Base-by-base conservation (phyloP, 2,329 filamentous ascomycete species). In the Penicillium griseofulvum region DNA sequence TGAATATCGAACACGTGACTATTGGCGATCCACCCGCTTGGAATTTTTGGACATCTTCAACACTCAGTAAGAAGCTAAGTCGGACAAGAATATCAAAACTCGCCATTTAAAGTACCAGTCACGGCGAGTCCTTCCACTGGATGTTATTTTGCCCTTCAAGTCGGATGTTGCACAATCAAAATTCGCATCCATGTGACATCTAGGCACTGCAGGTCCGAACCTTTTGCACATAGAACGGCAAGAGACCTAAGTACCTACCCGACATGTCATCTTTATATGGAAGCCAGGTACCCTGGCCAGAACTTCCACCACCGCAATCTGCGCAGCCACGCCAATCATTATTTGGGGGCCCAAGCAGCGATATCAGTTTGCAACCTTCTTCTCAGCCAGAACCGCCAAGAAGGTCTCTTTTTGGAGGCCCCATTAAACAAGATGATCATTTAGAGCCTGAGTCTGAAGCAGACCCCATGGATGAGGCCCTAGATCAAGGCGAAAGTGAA, bases 341-440 rank as follows among this genome's bases (percentile, higher is more conserved):
- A 36, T 65, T 64, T 44, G 63, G 62, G 5, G 62, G 61, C 14
- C 63, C 61, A n/a, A 65, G 62, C 57, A 65, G 61, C 44, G 63
- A 65, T 59, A 53, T 38, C 33, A 58, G 49, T 38, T 61, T 61
- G 39, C 65, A 62, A 45, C 61, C 67, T 33, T 72, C 70, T 43
- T 68, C 68, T 24, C 70, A 69, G 41, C 66, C 64, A 19, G 64
- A 65, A 54, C 56, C 50, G 31, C 33, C 52, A 9, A 55, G 46
- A 45, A 62, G 56, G 24, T 69, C 69, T 28, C 53, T 71, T 47
- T 72, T 71, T 37, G 70, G 68, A 28, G 68, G 68, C 3, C 58
- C 62, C 7, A 64, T 60, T 45, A 61, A 60, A 16, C 59, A 68
- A 38, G 55, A 65, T 65, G 56, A 34, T 34, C 49, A 61, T 22